Percentiles rank a stretch among this genome's conserved stretches.
Evolutionary conservation across 768 basidiomycete species (phyloP).

Genomic region (Mycena rosella): DNA sequence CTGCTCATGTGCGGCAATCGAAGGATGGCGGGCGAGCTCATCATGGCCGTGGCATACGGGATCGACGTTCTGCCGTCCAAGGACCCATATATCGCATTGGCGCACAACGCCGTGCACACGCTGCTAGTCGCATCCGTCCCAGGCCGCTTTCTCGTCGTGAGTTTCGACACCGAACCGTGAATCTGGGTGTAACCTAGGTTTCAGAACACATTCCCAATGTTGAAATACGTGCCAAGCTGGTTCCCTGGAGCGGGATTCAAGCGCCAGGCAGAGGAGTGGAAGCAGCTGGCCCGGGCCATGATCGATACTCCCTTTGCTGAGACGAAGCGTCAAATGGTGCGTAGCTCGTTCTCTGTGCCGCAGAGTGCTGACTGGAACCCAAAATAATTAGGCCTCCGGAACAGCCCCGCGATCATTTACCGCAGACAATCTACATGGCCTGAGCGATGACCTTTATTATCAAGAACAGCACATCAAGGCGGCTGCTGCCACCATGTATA

Average conservation of each 20-base stretch:
- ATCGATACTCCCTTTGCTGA: conserved; percentile 53
- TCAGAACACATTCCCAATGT: conserved; percentile 23
- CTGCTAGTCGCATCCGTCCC: neutral
- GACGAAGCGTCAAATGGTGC: conserved; percentile 50
- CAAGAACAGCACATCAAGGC: neutral
- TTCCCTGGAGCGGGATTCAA: conserved; percentile 61
- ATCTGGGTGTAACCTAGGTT: no score
- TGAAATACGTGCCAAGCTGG: conserved; percentile 50
- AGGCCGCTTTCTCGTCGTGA: neutral
- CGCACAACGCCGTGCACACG: neutral
- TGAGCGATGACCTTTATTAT: neutral
- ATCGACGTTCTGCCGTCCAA: conserved; percentile 36
- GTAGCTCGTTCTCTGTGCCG: conserved; percentile 7
- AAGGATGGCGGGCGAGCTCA: conserved; percentile 21
- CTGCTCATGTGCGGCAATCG: neutral
- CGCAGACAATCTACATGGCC: neutral
- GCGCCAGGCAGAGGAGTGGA: conserved; percentile 50
- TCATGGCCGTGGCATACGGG: conserved; percentile 42
- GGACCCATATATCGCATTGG: conserved; percentile 40
- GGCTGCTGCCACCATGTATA: neutral
- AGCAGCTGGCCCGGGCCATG: conserved; percentile 49
- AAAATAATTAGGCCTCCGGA: conserved; percentile 16
- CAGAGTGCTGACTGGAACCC: no score
- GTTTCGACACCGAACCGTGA: neutral
- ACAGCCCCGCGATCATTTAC: conserved; percentile 15